Evolutionary conservation across 2,329 filamentous ascomycete genomes (phyloP), one percentile per base, ranked within the genome.

Genomic region (Cadophora sp.): DNA sequence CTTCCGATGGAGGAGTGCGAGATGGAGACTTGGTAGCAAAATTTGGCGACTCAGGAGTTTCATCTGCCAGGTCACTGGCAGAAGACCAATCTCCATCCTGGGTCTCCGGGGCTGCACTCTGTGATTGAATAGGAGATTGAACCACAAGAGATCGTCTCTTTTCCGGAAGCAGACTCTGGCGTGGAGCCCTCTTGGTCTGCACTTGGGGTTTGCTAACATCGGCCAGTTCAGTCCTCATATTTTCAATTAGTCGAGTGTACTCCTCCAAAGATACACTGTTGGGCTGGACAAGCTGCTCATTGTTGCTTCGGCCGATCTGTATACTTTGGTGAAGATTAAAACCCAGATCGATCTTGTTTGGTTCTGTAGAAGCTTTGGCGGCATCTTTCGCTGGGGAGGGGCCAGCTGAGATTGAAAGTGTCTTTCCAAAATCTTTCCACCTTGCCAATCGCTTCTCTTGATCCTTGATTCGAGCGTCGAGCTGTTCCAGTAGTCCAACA

Each of bases 401-500:
- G 22, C 40, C 59, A 27, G 64, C 62, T 29, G 50, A 27, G 27
- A 71, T 73, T 12, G 68, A 68, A 9, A 78, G 62, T 14, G 63
- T 73, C 71, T 82, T 80, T 69, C 86, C 83, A 69, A 93, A 93
- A n/a, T 83, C 83, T 73, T 91, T 86, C 94, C 93, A 97, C 77
- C 86, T 89, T 63, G 87, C 84, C 31, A 97, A 79, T 48, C 93
- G 87, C 55, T 86, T 84, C 64, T 86, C 86, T 73, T 97, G 93
- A 7, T 85, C 81, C 53, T 83, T 81, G 0, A 96, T 87, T 16
- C 92, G 86, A 24, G 80, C 79, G 64, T 95, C 91, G 5, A 97
- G 81, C 75, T 94, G 89, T 69, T 92, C 86, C 24, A 97, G 76
- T 1, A 94, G 79, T 0, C 89, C 87, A 7, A 77, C 75, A 9